phyloP scores from a whole-genome alignment of 371 early-diverging fungal genomes.

The Phascolomyces articulosus region DNA sequence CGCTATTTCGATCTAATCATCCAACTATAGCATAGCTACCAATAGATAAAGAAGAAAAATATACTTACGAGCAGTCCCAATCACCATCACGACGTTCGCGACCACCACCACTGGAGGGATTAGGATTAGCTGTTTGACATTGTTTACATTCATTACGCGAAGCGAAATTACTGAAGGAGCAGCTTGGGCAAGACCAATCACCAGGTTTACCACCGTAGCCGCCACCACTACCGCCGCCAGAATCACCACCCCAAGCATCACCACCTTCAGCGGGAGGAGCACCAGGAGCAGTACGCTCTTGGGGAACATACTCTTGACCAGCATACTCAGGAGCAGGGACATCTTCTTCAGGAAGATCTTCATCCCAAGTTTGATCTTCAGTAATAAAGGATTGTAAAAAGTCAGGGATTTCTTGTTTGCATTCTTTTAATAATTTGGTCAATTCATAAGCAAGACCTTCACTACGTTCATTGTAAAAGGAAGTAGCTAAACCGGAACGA shows the following conservation, averaged over 20 bases:
- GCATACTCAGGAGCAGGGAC: constrained; percentile 49
- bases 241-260: constrained; percentile 61
- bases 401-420: constrained; percentile 80
- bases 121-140: constrained; percentile 38
- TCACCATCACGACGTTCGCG: constrained; percentile 58
- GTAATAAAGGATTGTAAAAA: constrained; percentile 60
- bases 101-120: constrained; percentile 30
- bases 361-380: constrained; percentile 34
- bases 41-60: too few species aligned
- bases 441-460: constrained; percentile 61
- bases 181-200: constrained; percentile 41
- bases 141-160: constrained; percentile 34
- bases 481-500: constrained; percentile 73
- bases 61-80: constrained; percentile 46
- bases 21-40: too few species aligned
- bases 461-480: constrained; percentile 69
- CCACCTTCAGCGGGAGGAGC: constrained; percentile 48
- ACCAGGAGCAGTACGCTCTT: constrained; percentile 35
- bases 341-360: constrained; percentile 50
- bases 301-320: constrained; percentile 46
- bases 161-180: constrained; percentile 39
- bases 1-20: too few species aligned
- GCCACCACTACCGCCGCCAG: constrained; percentile 19
- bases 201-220: constrained; percentile 26
- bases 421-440: constrained; percentile 76